A percentile compares a stretch with the other conserved stretches of the same genome.
phyloP scores from a whole-genome alignment of 163 green algal genomes.

The Coccomyxa subellipsoidea region DNA sequence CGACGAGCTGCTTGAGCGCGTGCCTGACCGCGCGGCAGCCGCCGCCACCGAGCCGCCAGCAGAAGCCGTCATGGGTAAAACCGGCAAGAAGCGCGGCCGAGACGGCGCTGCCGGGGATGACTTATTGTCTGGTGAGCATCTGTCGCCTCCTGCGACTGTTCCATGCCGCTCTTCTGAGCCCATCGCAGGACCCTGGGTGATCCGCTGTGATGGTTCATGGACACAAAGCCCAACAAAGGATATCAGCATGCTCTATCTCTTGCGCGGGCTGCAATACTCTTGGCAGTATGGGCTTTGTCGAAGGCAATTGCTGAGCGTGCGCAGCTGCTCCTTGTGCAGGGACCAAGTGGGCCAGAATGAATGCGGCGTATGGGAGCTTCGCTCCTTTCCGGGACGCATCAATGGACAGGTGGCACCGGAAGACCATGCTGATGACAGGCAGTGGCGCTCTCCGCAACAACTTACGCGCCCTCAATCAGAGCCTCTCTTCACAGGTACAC shows the following conservation, averaged over 20 bases:
- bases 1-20: constrained; percentile 39
- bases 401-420: constrained; percentile 76
- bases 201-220: too few species aligned
- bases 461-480: constrained; percentile 49
- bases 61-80: background rate
- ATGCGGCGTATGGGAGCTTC: constrained; percentile 33
- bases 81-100: background rate
- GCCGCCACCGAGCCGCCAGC: background rate
- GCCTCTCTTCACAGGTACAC: constrained; percentile 34
- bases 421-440: constrained; percentile 45
- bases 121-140: background rate
- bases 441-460: constrained; percentile 8
- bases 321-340: background rate
- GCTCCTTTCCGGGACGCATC: constrained; percentile 54
- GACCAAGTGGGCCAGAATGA: constrained; percentile 36
- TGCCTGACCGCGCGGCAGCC: constrained; percentile 23
- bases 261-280: too few species aligned
- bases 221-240: too few species aligned
- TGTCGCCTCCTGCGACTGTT: too few species aligned
- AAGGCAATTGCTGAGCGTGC: too few species aligned
- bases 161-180: too few species aligned
- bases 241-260: too few species aligned
- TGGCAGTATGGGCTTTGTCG: too few species aligned
- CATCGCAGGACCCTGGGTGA: too few species aligned
- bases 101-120: background rate